Base-by-base conservation (phyloP, 228 moss, liverwort and hornwort genomes). In the Sphagnum fallax region DNA sequence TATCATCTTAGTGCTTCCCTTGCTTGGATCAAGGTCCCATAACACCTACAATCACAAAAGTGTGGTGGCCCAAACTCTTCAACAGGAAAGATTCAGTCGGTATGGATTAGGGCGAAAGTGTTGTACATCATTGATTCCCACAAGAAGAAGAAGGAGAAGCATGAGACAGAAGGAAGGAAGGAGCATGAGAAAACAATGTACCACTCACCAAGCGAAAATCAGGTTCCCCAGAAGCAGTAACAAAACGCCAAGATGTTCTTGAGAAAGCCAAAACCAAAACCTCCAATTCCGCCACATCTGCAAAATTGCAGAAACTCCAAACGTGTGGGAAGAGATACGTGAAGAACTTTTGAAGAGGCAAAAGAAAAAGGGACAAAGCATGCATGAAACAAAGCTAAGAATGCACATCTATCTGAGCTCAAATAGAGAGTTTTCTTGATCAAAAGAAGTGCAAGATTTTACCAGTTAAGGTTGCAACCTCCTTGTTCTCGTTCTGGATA, bases 161-260 rank as follows among this genome's bases (percentile, higher is more conserved):
- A n/a, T 18, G 61, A n/a, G n/a, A 61, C 61, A 61, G 61, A 14
- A 61, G n/a, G 61, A 61, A 61, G 61, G 18, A n/a, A 61, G n/a
- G n/a, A 61, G 18, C 61, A 5, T n/a, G 5, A 32, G 32, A 32
- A 32, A 32, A 32, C 32, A 32, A 32, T 32, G 32, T 32, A 32
- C 32, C 48, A 47, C 80, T 82, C 53, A 93, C 96, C 85, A 96
- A 64, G 70, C 83, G 64, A 11, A 91, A 93, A 77, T 96, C 96
- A 63, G 96, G 96, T 72, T 86, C 89, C 62, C 91, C 85, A 32
- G 96, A 92, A 47, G 83, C 14, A 6, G 93, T 93, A 8, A 80
- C 79, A 68, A 96, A 76, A 51, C 91, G 77, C 80, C 84, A 84
- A 10, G 92, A 89, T 64, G 67, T 84, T 51, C 10, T 47, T 62